These are phyloP conservation scores for Globisporangium acanthophoron DNA, from an alignment of 352 stramenopile species.

Conservation along the genomic window DNA sequence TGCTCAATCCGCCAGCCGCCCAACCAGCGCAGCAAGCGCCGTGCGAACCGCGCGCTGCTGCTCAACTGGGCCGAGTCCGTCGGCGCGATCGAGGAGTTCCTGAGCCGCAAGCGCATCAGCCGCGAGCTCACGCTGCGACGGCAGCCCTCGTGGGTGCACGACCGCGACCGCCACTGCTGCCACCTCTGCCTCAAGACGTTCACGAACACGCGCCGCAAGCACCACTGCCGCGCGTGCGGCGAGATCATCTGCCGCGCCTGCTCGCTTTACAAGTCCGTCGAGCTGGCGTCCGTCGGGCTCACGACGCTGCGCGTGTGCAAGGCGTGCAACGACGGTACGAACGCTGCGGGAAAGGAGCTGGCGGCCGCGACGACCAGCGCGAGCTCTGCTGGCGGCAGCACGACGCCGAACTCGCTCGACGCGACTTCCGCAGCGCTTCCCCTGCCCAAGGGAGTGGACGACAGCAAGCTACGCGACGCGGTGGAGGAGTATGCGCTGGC, in stretches of 20 bases:
- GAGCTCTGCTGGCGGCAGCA: slow-evolving; percentile 1
- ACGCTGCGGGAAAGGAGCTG: slow-evolving; percentile 4
- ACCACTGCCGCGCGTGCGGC: slow-evolving; percentile 75
- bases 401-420: slow-evolving; percentile 13
- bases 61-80: slow-evolving; percentile 69
- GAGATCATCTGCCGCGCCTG: slow-evolving; percentile 82
- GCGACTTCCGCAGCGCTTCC: slow-evolving; percentile 6
- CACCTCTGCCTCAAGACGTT: slow-evolving; percentile 82
- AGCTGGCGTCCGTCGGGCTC: slow-evolving; percentile 64
- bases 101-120: slow-evolving; percentile 63
- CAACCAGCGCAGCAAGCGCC: slow-evolving; percentile 42
- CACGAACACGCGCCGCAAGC: slow-evolving; percentile 68
- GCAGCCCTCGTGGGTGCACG: slow-evolving; percentile 71
- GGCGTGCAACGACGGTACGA: slow-evolving; percentile 67
- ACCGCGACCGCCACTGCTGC: slow-evolving; percentile 79
- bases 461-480: slow-evolving; percentile 41
- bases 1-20: slow-evolving; percentile 78
- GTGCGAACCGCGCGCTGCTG: slow-evolving; percentile 59
- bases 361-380: slow-evolving; percentile 6
- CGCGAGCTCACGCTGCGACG: slow-evolving; percentile 67
- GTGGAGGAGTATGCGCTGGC: slow-evolving; percentile 74
- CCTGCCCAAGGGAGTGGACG: slow-evolving; percentile 37
- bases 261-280: slow-evolving; percentile 75
- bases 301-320: slow-evolving; percentile 78
- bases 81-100: slow-evolving; percentile 57